A percentile compares a stretch with the other conserved stretches of the same genome.
Evolutionary conservation across 441 rosid genomes (phyloP).

Genomic region (Populus hybrid): DNA sequence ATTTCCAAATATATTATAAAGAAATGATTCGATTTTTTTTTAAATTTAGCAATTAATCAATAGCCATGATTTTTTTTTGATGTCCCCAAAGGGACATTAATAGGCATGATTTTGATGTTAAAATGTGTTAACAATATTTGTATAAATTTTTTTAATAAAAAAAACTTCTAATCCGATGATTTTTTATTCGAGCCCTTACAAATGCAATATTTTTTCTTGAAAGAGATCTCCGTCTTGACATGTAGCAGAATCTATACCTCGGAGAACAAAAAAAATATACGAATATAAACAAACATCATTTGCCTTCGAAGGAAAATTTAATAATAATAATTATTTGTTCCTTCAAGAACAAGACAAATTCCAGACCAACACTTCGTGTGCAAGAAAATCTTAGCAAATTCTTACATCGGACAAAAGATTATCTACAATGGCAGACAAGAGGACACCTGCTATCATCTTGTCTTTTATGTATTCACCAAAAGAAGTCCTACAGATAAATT

Average conservation of each 20-base stretch:
- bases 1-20: neutral
- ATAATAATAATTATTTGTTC: neutral
- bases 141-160: too few relatives aligned
- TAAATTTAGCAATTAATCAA: neutral
- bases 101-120: neutral
- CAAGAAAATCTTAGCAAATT: neutral
- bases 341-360: neutral
- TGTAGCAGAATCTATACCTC: too few relatives aligned
- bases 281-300: neutral
- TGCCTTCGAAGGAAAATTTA: neutral
- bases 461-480: neutral
- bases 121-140: neutral
- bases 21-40: neutral
- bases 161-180: too few relatives aligned
- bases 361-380: neutral
- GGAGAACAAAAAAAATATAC: neutral
- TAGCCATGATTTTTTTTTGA: neutral
- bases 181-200: too few relatives aligned
- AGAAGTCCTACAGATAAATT: too few relatives aligned
- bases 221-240: too few relatives aligned
- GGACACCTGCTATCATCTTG: neutral
- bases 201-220: too few relatives aligned
- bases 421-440: neutral
- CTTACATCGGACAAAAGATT: neutral
- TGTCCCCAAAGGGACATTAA: too few relatives aligned